phyloP scores from a whole-genome alignment of 148 eudicot genomes.

The Oxyria digyna region DNA sequence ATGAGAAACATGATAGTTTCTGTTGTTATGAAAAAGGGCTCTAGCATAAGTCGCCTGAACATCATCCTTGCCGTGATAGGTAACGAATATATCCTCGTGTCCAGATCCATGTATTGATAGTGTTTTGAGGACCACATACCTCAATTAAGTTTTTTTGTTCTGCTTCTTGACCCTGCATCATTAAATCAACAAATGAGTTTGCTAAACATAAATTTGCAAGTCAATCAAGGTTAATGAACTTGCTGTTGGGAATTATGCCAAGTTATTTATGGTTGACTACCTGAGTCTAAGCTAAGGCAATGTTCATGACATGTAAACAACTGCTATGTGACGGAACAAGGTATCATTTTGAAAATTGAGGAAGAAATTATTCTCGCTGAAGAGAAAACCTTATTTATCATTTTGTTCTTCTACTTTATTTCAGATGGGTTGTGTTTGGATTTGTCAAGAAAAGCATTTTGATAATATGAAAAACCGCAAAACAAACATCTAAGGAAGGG shows the following conservation, averaged over 20 bases:
- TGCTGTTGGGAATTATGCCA: too few species aligned
- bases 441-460: background rate
- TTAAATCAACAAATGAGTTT: background rate
- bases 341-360: background rate
- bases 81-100: conserved; percentile 69
- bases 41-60: conserved; percentile 98
- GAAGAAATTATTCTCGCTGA: background rate
- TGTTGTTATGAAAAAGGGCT: conserved; percentile 74
- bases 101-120: conserved; percentile 31
- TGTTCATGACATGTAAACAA: background rate
- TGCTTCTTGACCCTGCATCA: background rate
- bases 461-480: background rate
- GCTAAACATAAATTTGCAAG: background rate
- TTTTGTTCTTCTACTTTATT: background rate
- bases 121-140: background rate
- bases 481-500: background rate
- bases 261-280: background rate
- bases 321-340: background rate
- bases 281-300: background rate
- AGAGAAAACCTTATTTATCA: background rate
- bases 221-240: too few species aligned
- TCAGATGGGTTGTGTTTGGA: background rate
- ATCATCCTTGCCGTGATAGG: conserved; percentile 92
- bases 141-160: background rate
- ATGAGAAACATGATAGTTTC: conserved; percentile 66